phyloP scores from a whole-genome alignment of 352 stramenopile species.

The Pythium periplocum region DNA sequence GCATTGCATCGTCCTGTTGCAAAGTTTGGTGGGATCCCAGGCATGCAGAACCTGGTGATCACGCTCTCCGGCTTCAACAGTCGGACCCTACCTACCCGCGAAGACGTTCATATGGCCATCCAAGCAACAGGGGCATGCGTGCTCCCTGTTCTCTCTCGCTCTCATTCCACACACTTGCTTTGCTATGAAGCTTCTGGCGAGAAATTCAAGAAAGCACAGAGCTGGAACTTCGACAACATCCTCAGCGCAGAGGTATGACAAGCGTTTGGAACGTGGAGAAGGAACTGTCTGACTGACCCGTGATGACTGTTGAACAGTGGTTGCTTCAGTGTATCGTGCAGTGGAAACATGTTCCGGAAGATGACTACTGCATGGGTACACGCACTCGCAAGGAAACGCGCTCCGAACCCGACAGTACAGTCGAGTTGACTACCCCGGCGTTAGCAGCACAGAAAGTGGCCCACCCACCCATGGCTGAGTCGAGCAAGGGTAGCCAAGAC shows the following conservation, averaged over 20 bases:
- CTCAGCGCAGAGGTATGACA: slow-evolving; percentile 66
- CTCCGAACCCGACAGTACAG: too few species aligned
- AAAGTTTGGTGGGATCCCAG: slow-evolving; percentile 57
- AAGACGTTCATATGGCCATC: slow-evolving; percentile 83
- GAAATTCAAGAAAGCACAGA: slow-evolving; percentile 83
- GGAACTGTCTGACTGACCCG: too few species aligned
- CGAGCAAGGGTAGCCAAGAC: too few species aligned
- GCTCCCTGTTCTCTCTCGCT: slow-evolving; percentile 73
- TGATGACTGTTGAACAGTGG: slow-evolving; percentile 34
- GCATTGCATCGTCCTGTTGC: slow-evolving; percentile 52
- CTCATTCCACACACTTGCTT: slow-evolving; percentile 77
- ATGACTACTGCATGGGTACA: slow-evolving; percentile 23
- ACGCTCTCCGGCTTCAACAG: slow-evolving; percentile 82
- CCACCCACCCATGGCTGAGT: too few species aligned
- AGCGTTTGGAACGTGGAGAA: neutral
- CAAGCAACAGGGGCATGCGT: slow-evolving; percentile 80
- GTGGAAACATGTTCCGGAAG: slow-evolving; percentile 64
- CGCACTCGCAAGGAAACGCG: too few species aligned
- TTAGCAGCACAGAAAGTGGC: too few species aligned
- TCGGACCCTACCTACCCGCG: slow-evolving; percentile 62
- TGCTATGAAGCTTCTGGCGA: slow-evolving; percentile 74
- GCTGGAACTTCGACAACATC: slow-evolving; percentile 78
- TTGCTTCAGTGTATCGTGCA: slow-evolving; percentile 60
- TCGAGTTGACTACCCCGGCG: too few species aligned
- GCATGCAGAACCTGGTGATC: slow-evolving; percentile 79